Percentiles rank a stretch among this genome's conserved stretches.
Conservation (phyloP, 129 eudicot species). For the Flaveria sonorensis region DNA sequence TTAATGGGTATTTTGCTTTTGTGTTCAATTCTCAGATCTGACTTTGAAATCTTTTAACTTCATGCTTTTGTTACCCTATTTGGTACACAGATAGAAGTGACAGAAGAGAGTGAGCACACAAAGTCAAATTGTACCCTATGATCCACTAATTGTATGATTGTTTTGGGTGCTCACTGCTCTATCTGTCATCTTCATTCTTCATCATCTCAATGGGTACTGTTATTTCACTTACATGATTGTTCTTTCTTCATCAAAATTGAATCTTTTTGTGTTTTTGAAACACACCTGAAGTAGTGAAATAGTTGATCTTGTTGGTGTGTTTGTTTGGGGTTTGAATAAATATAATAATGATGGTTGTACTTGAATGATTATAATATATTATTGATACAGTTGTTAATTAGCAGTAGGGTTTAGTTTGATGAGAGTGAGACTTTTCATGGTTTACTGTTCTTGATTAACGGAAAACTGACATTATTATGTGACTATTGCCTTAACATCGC, state of each 20-base stretch:
- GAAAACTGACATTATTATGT: constrained; percentile 25
- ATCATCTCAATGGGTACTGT: background rate
- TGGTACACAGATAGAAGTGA: constrained; percentile 26
- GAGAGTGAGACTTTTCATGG: constrained; percentile 34
- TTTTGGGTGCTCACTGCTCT: constrained; percentile 54
- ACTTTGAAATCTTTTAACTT: too few species aligned
- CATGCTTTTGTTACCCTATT: background rate
- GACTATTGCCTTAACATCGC: background rate
- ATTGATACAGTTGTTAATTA: constrained; percentile 10
- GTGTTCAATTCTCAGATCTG: background rate
- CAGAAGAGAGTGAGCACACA: constrained; percentile 65
- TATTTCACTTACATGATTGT: background rate
- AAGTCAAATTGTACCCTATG: constrained; percentile 35
- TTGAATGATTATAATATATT: constrained; percentile 1
- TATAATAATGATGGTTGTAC: constrained; percentile 5
- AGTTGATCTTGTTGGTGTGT: background rate
- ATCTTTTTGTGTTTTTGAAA: background rate
- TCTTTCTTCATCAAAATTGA: background rate
- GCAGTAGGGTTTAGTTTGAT: constrained; percentile 36
- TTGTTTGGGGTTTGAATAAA: background rate
- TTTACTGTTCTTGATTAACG: constrained; percentile 35
- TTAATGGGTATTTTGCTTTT: background rate
- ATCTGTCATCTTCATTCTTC: constrained; percentile 42
- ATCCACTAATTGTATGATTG: constrained; percentile 28
- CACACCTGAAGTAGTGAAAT: background rate